Conservation (phyloP, 2,329 filamentous ascomycete genomes). For the Diplodia intermedia region DNA sequence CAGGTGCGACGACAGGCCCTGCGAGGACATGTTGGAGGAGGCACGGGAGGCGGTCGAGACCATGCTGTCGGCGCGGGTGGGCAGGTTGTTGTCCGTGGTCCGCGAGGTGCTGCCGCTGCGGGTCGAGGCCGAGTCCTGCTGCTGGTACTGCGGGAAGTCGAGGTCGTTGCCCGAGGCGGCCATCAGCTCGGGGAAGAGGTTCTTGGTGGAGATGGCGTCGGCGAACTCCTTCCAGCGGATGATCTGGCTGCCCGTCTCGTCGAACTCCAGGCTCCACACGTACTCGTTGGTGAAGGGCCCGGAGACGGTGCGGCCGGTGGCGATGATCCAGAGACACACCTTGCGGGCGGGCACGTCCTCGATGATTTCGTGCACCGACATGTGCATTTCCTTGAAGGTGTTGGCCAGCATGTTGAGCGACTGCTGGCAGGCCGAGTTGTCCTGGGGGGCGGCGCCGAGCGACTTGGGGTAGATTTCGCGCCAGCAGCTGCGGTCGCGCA, state of each 20-base stretch:
- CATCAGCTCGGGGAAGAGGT: conserved; percentile 38
- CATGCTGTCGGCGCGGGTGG: conserved; percentile 30
- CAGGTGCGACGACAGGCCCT: conserved; percentile 3
- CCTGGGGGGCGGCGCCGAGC: conserved; percentile 21
- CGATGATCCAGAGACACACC: conserved; percentile 27
- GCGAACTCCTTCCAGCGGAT: conserved; percentile 31
- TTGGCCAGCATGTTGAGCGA: conserved; percentile 26
- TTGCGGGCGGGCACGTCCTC: conserved; percentile 28
- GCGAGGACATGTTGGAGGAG: conserved; percentile 11
- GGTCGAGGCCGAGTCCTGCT: not conserved
- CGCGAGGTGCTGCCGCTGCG: conserved; percentile 1
- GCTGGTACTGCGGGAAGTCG: not conserved
- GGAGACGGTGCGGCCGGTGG: conserved; percentile 31
- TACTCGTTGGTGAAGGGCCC: conserved; percentile 38
- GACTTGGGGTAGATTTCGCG: conserved; percentile 30
- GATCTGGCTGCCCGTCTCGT: conserved; percentile 26
- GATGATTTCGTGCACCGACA: conserved; percentile 27
- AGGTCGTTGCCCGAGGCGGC: conserved; percentile 16
- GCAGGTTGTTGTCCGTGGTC: not conserved
- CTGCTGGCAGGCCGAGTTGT: conserved; percentile 10
- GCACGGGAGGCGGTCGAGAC: conserved; percentile 18
- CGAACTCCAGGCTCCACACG: conserved; percentile 30
- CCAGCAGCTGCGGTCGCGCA: conserved; percentile 24
- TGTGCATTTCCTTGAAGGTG: conserved; percentile 23
- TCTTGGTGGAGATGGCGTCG: conserved; percentile 19